Evolutionary conservation across 1,284 basidiomycete species (phyloP).

Genomic region (Apiotrichum gracile): DNA sequence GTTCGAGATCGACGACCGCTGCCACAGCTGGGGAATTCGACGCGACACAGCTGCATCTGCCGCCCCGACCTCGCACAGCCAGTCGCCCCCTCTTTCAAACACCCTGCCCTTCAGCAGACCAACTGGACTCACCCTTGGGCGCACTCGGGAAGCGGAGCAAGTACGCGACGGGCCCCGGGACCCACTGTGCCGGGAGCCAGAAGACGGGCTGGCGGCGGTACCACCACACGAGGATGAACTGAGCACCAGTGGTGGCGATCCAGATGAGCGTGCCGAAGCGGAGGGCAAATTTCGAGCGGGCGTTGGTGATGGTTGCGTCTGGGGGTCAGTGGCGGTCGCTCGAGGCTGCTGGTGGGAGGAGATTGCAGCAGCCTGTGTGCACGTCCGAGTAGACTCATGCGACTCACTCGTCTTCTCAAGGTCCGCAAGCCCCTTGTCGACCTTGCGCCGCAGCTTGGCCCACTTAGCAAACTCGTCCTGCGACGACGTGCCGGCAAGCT

Average conservation of each 20-base stretch:
- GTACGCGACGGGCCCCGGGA: slow-evolving; percentile 70
- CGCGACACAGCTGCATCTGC: too few species aligned
- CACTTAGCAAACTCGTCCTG: slow-evolving; percentile 99
- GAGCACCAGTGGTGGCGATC: slow-evolving; percentile 74
- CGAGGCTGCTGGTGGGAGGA: too few species aligned
- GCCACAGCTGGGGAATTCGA: too few species aligned
- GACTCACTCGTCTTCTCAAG: slow-evolving; percentile 86
- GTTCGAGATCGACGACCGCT: too few species aligned
- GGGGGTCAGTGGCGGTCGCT: slow-evolving; percentile 7
- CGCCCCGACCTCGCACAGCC: too few species aligned
- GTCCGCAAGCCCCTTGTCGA: slow-evolving; percentile 89
- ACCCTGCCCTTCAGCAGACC: not conserved
- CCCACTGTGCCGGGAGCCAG: slow-evolving; percentile 81
- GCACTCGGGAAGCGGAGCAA: slow-evolving; percentile 54
- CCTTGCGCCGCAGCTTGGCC: slow-evolving; percentile 84
- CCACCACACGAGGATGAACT: slow-evolving; percentile 80
- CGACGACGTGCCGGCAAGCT: slow-evolving; percentile 81
- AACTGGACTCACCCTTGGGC: slow-evolving; percentile 34
- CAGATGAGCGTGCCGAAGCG: slow-evolving; percentile 71
- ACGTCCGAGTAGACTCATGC: not conserved
- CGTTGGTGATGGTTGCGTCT: slow-evolving; percentile 65
- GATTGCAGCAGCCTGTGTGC: too few species aligned
- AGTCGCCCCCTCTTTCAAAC: not conserved
- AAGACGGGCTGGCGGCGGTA: slow-evolving; percentile 82
- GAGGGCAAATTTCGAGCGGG: slow-evolving; percentile 63